Conservation (phyloP, 805 yeast genomes). For the Starmerella kuoi region DNA sequence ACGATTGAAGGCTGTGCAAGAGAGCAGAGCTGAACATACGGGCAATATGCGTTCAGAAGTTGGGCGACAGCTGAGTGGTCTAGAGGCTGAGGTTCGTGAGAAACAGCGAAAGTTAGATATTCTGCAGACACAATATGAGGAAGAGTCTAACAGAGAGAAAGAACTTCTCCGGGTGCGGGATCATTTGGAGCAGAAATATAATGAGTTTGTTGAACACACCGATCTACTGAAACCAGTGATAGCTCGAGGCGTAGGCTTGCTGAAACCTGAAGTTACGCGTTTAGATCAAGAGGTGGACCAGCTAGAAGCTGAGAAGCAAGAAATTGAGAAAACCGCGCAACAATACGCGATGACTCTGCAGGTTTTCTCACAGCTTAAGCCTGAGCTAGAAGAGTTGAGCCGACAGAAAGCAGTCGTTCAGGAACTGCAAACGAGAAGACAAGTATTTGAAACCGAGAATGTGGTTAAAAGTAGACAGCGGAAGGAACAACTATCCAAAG, state of each 20-base stretch:
- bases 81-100: background rate
- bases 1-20: background rate
- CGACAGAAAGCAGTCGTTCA: background rate
- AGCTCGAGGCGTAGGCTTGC: background rate
- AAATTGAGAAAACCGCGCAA: background rate
- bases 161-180: background rate
- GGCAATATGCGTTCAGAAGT: background rate
- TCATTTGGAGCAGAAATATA: background rate
- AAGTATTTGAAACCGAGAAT: background rate
- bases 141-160: background rate
- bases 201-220: background rate
- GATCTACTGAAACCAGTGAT: constrained; percentile 1
- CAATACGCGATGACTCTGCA: background rate
- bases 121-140: background rate
- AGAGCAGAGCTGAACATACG: background rate
- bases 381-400: background rate
- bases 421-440: background rate
- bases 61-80: background rate
- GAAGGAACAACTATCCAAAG: background rate
- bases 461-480: background rate
- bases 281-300: background rate
- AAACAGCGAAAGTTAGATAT: background rate
- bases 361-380: background rate
- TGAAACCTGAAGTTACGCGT: background rate
- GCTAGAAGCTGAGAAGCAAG: background rate